Evolutionary conservation across 2,329 filamentous ascomycete genomes (phyloP).

Genomic region (Periconia digitata): DNA sequence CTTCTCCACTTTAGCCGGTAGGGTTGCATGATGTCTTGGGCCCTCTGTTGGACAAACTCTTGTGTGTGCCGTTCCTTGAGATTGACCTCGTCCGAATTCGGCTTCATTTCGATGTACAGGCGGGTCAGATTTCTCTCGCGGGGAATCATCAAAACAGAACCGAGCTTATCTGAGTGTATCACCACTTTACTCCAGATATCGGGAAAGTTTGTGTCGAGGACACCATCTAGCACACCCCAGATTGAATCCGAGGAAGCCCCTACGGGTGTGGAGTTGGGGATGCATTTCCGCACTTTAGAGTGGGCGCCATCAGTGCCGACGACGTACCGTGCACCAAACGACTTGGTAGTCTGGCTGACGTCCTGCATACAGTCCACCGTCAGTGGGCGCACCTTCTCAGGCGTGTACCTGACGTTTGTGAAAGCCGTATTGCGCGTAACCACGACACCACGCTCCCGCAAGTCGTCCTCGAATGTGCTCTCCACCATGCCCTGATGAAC

Average conservation of each 20-base stretch:
- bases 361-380: slow-evolving; percentile 46
- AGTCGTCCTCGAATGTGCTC: slow-evolving; percentile 68
- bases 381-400: slow-evolving; percentile 41
- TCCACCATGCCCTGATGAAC: slow-evolving; percentile 77
- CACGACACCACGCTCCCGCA: slow-evolving; percentile 63
- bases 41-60: slow-evolving; percentile 70
- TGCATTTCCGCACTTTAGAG: slow-evolving; percentile 68
- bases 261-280: slow-evolving; percentile 50
- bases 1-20: slow-evolving; percentile 49
- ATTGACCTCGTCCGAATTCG: slow-evolving; percentile 34
- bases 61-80: slow-evolving; percentile 50
- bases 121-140: slow-evolving; percentile 73
- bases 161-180: slow-evolving; percentile 66
- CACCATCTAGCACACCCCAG: slow-evolving; percentile 74
- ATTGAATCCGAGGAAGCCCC: slow-evolving; percentile 58
- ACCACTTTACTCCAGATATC: slow-evolving; percentile 76
- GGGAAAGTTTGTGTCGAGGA: slow-evolving; percentile 71
- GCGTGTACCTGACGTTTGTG: slow-evolving; percentile 49
- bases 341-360: slow-evolving; percentile 39
- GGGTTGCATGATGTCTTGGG: slow-evolving; percentile 51
- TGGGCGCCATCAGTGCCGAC: slow-evolving; percentile 75
- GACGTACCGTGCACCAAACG: slow-evolving; percentile 63
- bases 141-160: slow-evolving; percentile 73
- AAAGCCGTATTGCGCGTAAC: slow-evolving; percentile 68
- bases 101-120: slow-evolving; percentile 53